Evolutionary conservation across 1,284 basidiomycete genomes (phyloP).

Genomic region (Boletus calvinii): DNA sequence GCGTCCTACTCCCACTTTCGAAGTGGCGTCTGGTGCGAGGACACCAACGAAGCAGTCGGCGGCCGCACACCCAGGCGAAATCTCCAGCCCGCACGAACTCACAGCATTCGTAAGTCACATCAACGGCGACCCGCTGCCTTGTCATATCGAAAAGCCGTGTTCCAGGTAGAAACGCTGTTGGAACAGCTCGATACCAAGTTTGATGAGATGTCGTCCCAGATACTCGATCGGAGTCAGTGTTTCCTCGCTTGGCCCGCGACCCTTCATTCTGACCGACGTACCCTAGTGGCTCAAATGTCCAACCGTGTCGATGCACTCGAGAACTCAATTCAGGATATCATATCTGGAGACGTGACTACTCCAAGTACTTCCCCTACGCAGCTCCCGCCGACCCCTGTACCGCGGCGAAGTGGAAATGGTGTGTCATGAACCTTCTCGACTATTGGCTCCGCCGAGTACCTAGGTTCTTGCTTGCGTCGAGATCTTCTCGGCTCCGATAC

Average conservation of each 20-base stretch:
- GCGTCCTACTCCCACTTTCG: constrained; percentile 38
- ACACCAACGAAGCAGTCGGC: constrained; percentile 43
- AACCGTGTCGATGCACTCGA: constrained; percentile 79
- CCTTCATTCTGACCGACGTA: constrained; percentile 6
- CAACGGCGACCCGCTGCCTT: constrained; percentile 4
- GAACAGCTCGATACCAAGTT: constrained; percentile 79
- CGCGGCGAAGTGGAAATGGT: constrained; percentile 43
- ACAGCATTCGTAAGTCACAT: constrained; percentile 69
- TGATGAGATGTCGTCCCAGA: constrained; percentile 80
- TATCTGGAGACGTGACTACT: constrained; percentile 59
- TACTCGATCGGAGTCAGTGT: constrained; percentile 73
- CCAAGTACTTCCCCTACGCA: constrained; percentile 52
- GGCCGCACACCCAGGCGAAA: constrained; percentile 49
- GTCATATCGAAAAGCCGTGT: constrained; percentile 1
- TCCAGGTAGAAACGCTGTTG: constrained; percentile 72
- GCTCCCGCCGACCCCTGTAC: constrained; percentile 21
- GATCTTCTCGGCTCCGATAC: constrained; percentile 6
- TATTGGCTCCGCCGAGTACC: constrained; percentile 11
- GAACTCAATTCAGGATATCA: constrained; percentile 79
- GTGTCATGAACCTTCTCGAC: constrained; percentile 19
- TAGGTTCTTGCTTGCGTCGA: constrained; percentile 18
- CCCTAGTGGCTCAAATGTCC: constrained; percentile 79
- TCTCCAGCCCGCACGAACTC: constrained; percentile 79
- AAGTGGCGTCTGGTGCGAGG: constrained; percentile 40
- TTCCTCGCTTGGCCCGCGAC: neutral